A percentile compares a stretch with the other conserved stretches of the same genome.
Evolutionary conservation across 2,329 filamentous ascomycete genomes (phyloP).

Genomic region (Tolypocladium capitatum): DNA sequence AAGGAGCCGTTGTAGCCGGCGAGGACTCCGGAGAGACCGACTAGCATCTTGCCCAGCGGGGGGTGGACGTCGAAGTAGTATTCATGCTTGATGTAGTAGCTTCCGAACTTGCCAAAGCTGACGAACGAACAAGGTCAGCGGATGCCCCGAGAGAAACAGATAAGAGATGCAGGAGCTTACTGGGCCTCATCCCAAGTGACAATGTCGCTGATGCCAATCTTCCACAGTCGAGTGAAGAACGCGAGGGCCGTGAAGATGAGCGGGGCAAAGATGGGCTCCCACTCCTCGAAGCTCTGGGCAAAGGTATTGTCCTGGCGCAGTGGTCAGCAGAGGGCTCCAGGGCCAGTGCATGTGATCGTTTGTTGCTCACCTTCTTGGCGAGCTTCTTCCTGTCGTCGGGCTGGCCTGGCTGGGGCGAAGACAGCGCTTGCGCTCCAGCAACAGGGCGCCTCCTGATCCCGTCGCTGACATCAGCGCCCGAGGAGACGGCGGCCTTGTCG

Average conservation of each 20-base stretch:
- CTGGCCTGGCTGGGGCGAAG: slow-evolving; percentile 25
- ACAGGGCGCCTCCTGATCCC: slow-evolving; percentile 41
- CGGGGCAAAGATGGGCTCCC: slow-evolving; percentile 49
- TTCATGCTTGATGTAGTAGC: slow-evolving; percentile 96
- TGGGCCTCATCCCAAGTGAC: slow-evolving; percentile 57
- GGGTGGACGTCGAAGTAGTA: slow-evolving; percentile 94
- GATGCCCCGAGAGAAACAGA: neutral
- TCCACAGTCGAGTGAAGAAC: slow-evolving; percentile 55
- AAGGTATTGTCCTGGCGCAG: slow-evolving; percentile 38
- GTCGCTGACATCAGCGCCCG: slow-evolving; percentile 45
- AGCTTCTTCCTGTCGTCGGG: slow-evolving; percentile 48
- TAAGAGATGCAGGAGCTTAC: slow-evolving; percentile 25
- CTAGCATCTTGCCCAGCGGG: slow-evolving; percentile 94
- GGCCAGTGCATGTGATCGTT: neutral
- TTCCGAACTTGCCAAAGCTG: slow-evolving; percentile 94
- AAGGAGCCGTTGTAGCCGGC: slow-evolving; percentile 98
- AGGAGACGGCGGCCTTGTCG: slow-evolving; percentile 41
- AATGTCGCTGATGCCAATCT: slow-evolving; percentile 54
- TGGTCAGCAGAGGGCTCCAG: slow-evolving; percentile 6
- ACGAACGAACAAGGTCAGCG: slow-evolving; percentile 6
- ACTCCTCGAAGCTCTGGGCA: slow-evolving; percentile 48
- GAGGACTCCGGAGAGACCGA: slow-evolving; percentile 88
- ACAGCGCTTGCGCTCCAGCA: slow-evolving; percentile 20
- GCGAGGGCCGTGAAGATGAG: slow-evolving; percentile 48
- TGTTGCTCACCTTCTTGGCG: slow-evolving; percentile 34